phyloP scores from a whole-genome alignment of 1,284 basidiomycete species.

The Exsudoporus floridanus region DNA sequence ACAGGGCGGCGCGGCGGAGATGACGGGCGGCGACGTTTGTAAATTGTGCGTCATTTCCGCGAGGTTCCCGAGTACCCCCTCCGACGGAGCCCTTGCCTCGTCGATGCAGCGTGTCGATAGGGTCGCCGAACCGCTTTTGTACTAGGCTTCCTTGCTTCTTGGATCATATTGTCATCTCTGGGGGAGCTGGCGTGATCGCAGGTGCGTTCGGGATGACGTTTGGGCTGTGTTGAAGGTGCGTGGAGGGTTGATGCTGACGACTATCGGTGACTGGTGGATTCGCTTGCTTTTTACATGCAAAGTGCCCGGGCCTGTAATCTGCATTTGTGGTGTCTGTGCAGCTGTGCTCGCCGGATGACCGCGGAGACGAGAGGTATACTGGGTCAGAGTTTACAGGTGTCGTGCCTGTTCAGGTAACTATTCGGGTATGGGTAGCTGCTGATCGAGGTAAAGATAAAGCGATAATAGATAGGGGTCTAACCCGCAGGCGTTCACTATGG shows the following conservation, averaged over 20 bases:
- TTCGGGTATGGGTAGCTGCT: not conserved
- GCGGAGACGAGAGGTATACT: not conserved
- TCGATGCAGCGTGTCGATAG: constrained; percentile 24
- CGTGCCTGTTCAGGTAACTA: not conserved
- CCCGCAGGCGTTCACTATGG: not conserved
- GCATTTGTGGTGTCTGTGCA: not conserved
- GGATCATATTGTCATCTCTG: not conserved
- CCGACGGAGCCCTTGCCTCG: constrained; percentile 18
- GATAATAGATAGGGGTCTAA: not conserved
- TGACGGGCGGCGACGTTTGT: not conserved
- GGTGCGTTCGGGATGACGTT: constrained; percentile 9
- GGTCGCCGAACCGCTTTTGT: constrained; percentile 15
- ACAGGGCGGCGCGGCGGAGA: not conserved
- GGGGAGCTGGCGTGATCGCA: not conserved
- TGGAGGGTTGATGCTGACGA: not conserved
- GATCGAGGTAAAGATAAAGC: not conserved
- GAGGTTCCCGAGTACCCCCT: not conserved
- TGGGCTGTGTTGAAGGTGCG: not conserved
- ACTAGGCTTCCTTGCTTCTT: not conserved
- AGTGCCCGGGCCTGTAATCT: too few relatives aligned
- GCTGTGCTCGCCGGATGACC: not conserved
- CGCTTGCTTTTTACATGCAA: not conserved
- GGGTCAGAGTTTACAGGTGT: not conserved
- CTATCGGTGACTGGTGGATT: not conserved
- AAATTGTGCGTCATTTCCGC: constrained; percentile 8